Conservation (phyloP, 1,284 basidiomycete species). For the Xanthoconium separans region DNA sequence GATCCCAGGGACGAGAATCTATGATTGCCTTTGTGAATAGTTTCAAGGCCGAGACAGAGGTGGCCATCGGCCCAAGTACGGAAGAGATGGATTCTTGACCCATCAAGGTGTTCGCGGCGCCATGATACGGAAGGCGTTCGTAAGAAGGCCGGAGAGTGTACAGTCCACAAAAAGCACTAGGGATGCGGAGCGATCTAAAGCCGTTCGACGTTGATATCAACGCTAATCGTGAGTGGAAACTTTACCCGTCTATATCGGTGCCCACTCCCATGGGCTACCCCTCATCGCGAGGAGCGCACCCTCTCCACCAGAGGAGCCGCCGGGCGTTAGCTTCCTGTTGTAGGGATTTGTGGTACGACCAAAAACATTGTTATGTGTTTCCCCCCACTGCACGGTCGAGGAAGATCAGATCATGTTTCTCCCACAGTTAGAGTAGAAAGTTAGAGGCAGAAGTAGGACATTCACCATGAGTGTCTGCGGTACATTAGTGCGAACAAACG, state of each 20-base stretch:
- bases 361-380: constrained; percentile 65
- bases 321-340: constrained; percentile 53
- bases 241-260: constrained; percentile 66
- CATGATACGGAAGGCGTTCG: constrained; percentile 70
- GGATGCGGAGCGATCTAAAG: constrained; percentile 66
- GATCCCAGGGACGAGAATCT: constrained; percentile 60
- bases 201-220: background rate
- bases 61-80: constrained; percentile 72
- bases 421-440: background rate
- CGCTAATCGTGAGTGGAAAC: background rate
- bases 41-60: constrained; percentile 58
- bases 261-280: constrained; percentile 64
- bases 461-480: constrained; percentile 67
- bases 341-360: constrained; percentile 69
- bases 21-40: constrained; percentile 63
- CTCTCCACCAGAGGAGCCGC: constrained; percentile 69
- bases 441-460: background rate
- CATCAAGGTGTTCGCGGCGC: constrained; percentile 60
- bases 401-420: background rate
- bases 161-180: constrained; percentile 63
- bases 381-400: constrained; percentile 47
- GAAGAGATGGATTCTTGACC: constrained; percentile 75
- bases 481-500: constrained; percentile 72
- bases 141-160: constrained; percentile 75
- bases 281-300: constrained; percentile 59